Percentiles rank a stretch among this genome's conserved stretches.
These are phyloP conservation scores for Coccomyxa sp. DNA, from an alignment of 139 green algal species.

Conservation along the genomic window DNA sequence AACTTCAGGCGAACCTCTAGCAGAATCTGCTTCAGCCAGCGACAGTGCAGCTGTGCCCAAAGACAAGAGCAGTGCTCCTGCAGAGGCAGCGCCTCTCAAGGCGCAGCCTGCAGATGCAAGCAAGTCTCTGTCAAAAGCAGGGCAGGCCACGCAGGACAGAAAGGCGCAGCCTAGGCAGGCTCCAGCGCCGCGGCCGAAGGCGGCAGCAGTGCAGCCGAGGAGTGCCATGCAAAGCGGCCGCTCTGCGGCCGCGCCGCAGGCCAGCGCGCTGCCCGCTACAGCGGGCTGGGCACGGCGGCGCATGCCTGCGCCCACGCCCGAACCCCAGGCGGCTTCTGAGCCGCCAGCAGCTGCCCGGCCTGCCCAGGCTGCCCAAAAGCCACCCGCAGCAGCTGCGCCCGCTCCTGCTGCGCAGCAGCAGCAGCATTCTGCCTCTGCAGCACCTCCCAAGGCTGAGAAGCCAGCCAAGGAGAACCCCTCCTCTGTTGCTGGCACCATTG, in stretches of 20 bases:
- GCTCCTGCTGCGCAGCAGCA: not conserved
- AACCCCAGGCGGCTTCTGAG: too few relatives aligned
- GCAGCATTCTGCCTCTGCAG: too few relatives aligned
- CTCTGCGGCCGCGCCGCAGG: too few relatives aligned
- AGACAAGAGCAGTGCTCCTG: not conserved
- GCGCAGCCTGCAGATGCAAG: not conserved
- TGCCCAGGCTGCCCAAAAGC: not conserved
- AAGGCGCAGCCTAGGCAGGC: not conserved
- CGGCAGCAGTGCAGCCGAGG: not conserved
- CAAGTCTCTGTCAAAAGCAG: not conserved
- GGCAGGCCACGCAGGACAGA: not conserved
- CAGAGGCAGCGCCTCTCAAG: not conserved
- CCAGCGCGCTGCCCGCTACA: not conserved
- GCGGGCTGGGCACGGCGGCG: not conserved
- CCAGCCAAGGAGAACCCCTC: not conserved
- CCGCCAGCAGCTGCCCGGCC: not conserved
- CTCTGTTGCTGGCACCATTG: too few relatives aligned
- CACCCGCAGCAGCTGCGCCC: too few relatives aligned
- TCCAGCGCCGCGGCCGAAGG: not conserved
- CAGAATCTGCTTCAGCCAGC: not conserved
- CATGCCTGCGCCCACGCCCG: not conserved
- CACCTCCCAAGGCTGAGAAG: not conserved
- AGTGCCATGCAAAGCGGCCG: too few relatives aligned
- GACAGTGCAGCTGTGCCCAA: not conserved
- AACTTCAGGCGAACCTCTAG: too few relatives aligned